Evolutionary conservation across 2,329 filamentous ascomycete genomes (phyloP).

Genomic region (Xenoacremonium recifei): DNA sequence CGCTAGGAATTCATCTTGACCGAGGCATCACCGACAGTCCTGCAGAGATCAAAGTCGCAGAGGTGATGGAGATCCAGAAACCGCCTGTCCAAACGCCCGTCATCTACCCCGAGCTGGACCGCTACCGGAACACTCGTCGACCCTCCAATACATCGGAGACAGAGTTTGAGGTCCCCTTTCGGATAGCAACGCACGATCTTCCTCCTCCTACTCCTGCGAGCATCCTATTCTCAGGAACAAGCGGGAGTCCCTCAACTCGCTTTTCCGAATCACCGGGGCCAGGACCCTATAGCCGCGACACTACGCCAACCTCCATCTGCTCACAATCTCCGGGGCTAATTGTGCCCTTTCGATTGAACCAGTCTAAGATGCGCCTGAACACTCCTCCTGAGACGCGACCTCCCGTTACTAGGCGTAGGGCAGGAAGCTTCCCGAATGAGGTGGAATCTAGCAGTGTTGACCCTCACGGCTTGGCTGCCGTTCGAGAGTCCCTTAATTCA

Average conservation of each 20-base stretch:
- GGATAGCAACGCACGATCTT: constrained; percentile 61
- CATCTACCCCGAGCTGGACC: constrained; percentile 60
- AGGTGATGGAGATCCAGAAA: constrained; percentile 38
- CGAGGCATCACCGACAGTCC: constrained; percentile 43
- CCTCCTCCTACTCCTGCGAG: constrained; percentile 61
- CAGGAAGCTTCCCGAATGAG: constrained; percentile 54
- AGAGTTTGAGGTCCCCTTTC: constrained; percentile 50
- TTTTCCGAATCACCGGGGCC: constrained; percentile 72
- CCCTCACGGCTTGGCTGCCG: constrained; percentile 59
- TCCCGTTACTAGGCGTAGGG: constrained; percentile 57
- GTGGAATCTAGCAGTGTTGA: constrained; percentile 45
- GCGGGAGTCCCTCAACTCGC: constrained; percentile 70
- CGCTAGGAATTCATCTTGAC: constrained; percentile 37
- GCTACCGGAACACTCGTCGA: constrained; percentile 51
- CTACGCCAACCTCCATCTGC: constrained; percentile 74
- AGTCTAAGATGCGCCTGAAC: constrained; percentile 49
- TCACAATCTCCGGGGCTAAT: constrained; percentile 69
- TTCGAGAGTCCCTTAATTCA: constrained; percentile 68
- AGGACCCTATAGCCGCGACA: constrained; percentile 71
- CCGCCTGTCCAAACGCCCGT: constrained; percentile 41
- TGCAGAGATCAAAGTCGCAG: constrained; percentile 40
- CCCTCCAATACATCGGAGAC: constrained; percentile 33
- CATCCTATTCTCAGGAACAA: constrained; percentile 59
- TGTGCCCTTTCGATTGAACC: constrained; percentile 44
- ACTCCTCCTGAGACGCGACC: constrained; percentile 58